Conservation (phyloP, 208 protist genomes). For the Trypanosoma brucei region DNA sequence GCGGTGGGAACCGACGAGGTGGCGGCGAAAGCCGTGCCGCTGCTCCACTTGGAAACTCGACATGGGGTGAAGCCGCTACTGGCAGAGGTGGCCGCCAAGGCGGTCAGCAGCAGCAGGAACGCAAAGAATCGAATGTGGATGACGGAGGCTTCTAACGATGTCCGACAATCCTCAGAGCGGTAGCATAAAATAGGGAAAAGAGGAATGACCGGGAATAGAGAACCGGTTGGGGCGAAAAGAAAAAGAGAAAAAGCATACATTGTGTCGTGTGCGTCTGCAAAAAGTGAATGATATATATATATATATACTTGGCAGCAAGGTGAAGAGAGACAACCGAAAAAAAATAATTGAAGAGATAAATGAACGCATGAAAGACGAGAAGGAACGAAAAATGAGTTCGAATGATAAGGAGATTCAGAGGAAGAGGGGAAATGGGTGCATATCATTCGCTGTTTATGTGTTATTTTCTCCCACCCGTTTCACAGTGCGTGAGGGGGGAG, state of each 20-base stretch:
- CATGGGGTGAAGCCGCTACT: conserved; percentile 23
- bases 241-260: background rate
- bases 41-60: conserved; percentile 11
- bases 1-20: conserved; percentile 31
- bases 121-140: conserved; percentile 25
- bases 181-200: no score
- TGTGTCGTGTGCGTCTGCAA: background rate
- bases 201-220: background rate
- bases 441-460: no score
- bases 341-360: no score
- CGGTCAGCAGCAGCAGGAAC: conserved; percentile 19
- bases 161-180: background rate
- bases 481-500: no score
- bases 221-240: background rate
- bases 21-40: conserved; percentile 19
- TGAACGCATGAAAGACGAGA: no score
- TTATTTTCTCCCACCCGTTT: no score
- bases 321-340: no score
- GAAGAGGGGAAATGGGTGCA: no score
- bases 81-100: conserved; percentile 15
- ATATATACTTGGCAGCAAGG: no score
- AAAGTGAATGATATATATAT: background rate
- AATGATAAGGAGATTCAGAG: no score
- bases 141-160: conserved; percentile 69
- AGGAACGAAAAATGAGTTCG: no score